Conservation (phyloP, 2,329 filamentous ascomycete genomes). For the Blastomyces emzantsi region DNA sequence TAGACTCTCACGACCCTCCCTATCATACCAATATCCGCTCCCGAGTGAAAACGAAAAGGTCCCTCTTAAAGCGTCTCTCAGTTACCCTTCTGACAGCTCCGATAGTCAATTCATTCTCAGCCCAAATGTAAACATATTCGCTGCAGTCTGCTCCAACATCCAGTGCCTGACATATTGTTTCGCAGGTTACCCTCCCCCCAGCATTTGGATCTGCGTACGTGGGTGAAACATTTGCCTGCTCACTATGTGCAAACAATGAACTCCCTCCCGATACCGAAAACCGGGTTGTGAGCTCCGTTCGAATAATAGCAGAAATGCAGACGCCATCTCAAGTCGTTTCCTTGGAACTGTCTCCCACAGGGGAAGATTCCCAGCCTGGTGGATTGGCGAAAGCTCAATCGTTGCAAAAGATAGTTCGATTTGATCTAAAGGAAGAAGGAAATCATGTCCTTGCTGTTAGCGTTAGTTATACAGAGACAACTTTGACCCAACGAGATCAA, state of each 20-base stretch:
- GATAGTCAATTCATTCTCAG: slow-evolving; percentile 49
- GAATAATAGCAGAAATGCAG: slow-evolving; percentile 89
- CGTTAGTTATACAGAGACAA: slow-evolving; percentile 85
- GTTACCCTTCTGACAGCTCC: slow-evolving; percentile 51
- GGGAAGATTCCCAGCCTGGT: slow-evolving; percentile 40
- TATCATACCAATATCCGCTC: slow-evolving; percentile 39
- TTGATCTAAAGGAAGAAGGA: slow-evolving; percentile 88
- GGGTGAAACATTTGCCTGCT: slow-evolving; percentile 90
- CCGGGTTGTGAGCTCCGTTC: slow-evolving; percentile 59
- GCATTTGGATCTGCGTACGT: slow-evolving; percentile 93
- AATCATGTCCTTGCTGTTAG: slow-evolving; percentile 90
- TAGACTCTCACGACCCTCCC: slow-evolving; percentile 65
- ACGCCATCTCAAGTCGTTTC: slow-evolving; percentile 67
- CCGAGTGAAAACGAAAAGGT: slow-evolving; percentile 41
- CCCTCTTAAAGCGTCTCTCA: slow-evolving; percentile 59
- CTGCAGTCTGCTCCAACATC: neutral
- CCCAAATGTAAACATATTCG: slow-evolving; percentile 37
- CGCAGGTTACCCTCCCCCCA: slow-evolving; percentile 69
- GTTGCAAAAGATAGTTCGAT: slow-evolving; percentile 70
- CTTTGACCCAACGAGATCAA: slow-evolving; percentile 30
- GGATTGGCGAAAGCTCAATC: slow-evolving; percentile 41
- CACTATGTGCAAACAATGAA: slow-evolving; percentile 93
- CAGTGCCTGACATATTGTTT: neutral
- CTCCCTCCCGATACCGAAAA: slow-evolving; percentile 35
- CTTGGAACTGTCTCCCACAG: slow-evolving; percentile 45